Base-by-base conservation (phyloP, 768 basidiomycete genomes). In the Termitomyces sp. region DNA sequence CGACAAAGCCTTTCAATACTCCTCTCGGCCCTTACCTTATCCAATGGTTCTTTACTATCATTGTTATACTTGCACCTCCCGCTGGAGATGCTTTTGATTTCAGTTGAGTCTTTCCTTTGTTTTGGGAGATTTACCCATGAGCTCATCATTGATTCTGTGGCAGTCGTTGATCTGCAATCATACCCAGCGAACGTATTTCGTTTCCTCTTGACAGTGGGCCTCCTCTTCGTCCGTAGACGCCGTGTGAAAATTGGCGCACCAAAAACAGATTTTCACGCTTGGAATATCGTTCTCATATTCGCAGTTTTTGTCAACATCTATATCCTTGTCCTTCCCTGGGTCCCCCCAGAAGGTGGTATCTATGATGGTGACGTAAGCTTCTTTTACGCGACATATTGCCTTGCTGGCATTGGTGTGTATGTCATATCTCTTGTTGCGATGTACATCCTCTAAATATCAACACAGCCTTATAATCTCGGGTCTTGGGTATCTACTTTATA, bases 1-100 rank as follows among this genome's bases (percentile, higher is more conserved):
- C 77, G 1, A 81, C 77, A 2, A 69, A 71, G 37, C 81, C 81
- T 1, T 82, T 82, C 63, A 78, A 77, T 36, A 81, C 81, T 4
- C 81, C 82, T 6, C 64, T 75, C 1, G 77, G 71, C 1, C 77
- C 81, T 4, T 72, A 79, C 41, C 64, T 77, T 12, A 66, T 80
- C 37, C 75, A 78, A 57, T 83, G 75, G 73, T 51, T 74, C 12
- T 61, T 81, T 13, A 78, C 79, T 0, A 69, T 75, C 22, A 70
- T 82, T 55, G 75, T 82, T 51, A 81, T 84, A 59, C 66, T 80
- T 44, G 76, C 73, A 1, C 73, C 75, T 27, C 76, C 76, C 2
- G 70, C 74, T 26, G 72, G 73, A 50, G 76, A 76, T 62, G 75
- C 75, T 8, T 78, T 78, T 64, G 74, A 75, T 60, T 76, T 77